Evolutionary conservation across 495 filamentous ascomycete species (phyloP), one percentile per base, ranked within the genome.

Genomic region (Aspergillus panamensis): DNA sequence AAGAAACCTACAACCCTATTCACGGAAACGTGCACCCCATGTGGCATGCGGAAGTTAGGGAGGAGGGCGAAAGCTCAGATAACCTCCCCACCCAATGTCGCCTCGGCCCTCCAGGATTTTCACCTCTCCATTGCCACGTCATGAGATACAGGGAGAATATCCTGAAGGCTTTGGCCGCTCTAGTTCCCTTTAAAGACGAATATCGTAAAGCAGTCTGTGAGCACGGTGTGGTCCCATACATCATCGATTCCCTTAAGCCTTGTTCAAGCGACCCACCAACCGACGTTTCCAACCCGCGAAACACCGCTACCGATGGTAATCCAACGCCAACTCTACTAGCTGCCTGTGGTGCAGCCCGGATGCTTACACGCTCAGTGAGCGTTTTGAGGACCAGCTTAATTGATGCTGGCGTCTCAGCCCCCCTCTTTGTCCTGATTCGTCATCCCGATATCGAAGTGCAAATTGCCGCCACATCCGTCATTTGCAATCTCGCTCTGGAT

Each of bases 131-230:
- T 52, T 78, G 82, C 7, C 92, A 97, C 70, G 81, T 85, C 20
- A 85, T 91, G 75, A 87, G 81, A 64, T 83, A 90, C 57, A 82
- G 93, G 48, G 89, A 91, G 67, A 84, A 83, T 48, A 83, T 87
- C n/a, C 73, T 98, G 21, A 85, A 84, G 57, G 90, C 90, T 10
- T 72, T 97, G 48, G 88, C 89, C 43, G 85, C 88, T 6, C 68
- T 98, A 56, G 85, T 88, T 14, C 80, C 88, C 6, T 86, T 87
- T 65, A 91, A 91, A 51, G 92, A 97, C 55, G 84, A 89, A 35
- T 92, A 91, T 62, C 82, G 92, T 25, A 96, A 96, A 68, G 77
- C 80, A 3, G 79, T 97, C 43, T 88, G 93, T 49, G 90, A 93
- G 19, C 83, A 88, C 51, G 91, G 90, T 3, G 81, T 90, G 17